Evolutionary conservation across 331 rosid genomes (phyloP), one percentile per base, ranked within the genome.

Genomic region (Arachis monticola): DNA sequence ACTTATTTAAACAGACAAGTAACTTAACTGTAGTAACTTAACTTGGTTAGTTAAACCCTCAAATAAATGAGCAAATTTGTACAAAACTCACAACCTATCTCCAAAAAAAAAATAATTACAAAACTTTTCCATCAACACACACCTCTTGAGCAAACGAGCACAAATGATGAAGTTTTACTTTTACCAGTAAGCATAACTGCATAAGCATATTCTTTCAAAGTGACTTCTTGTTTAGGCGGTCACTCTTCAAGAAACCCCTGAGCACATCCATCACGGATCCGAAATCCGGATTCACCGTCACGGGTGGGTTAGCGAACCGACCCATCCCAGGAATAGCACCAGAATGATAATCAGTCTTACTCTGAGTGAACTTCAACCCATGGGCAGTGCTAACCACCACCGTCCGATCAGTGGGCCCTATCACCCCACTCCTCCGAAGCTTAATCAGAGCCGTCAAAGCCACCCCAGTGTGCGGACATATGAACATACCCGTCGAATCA

Each of bases 361-460:
- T 81, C 70, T 92, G 91, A 0, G 96, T 78, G 40, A 90, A 92
- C 80, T 92, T 92, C 85, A 92, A 74, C 1, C 97, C 97, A 69
- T 92, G 97, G 0, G 97, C 97, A 22, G 97, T 92, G 69, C 92
- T 90, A 0, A 92, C 93, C 42, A 92, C 97, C 69, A 92, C 97
- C 0, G 92, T 91, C 77, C 87, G 73, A 11, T 92, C 96, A 51
- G 42, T 32, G 0, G 84, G 40, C 1, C 82, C 85, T 1, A 92
- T 92, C 2, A 88, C 90, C n/a, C 97, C 97, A 55, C 67, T 55
- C 5, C 82, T 85, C 77, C 96, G 85, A 1, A 92, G 89, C 91
- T 92, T 92, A 2, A 70, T 40, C 64, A 92, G 64, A 3, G 97
- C 97, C 6, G 94, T 78, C 11, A 92, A 69, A 0, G 96, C 97